phyloP scores from a whole-genome alignment of 495 filamentous ascomycete species.

The Annulohypoxylon maeteangense region DNA sequence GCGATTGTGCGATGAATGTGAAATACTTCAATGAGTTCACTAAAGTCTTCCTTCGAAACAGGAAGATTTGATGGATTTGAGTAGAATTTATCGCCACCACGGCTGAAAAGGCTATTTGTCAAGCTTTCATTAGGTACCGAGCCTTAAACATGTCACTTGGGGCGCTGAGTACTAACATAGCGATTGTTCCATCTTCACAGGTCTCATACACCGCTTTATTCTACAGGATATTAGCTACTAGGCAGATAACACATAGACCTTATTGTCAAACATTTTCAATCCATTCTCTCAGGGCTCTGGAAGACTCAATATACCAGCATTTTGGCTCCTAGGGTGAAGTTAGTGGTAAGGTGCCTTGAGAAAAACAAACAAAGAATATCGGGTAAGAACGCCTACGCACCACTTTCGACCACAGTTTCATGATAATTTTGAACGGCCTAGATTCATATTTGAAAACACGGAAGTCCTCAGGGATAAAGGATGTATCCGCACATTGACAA shows the following conservation, averaged over 20 bases:
- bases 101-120: constrained; percentile 28
- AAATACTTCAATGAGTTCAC: constrained; percentile 12
- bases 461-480: constrained; percentile 20
- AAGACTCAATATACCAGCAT: constrained; percentile 6
- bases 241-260: neutral
- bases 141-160: too few relatives aligned
- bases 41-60: constrained; percentile 1
- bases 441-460: neutral
- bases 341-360: too few relatives aligned
- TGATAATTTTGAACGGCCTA: constrained; percentile 19
- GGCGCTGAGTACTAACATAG: constrained; percentile 18
- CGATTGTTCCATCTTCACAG: constrained; percentile 5
- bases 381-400: too few relatives aligned
- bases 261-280: constrained; percentile 14
- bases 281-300: constrained; percentile 7
- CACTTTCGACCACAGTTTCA: constrained; percentile 7
- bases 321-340: constrained; percentile 10
- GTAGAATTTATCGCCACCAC: neutral
- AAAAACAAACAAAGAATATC: too few relatives aligned
- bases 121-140: too few relatives aligned
- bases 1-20: constrained; percentile 20
- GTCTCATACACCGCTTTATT: neutral
- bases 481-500: constrained; percentile 4
- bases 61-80: constrained; percentile 22
- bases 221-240: constrained; percentile 8